phyloP scores from a whole-genome alignment of 257 asterid species.

The Fraxinus americana region DNA sequence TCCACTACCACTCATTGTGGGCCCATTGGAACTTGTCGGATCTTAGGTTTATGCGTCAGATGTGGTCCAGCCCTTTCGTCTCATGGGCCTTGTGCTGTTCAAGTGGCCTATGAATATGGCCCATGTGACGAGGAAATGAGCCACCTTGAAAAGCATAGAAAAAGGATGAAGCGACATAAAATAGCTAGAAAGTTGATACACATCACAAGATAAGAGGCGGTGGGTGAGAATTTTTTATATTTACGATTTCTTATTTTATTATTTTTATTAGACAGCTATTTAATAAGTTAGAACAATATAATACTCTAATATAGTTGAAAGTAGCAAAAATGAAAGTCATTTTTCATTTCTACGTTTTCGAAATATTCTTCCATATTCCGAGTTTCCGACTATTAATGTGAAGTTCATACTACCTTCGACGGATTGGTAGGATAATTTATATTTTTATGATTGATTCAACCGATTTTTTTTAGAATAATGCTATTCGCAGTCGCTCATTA shows the following conservation, averaged over 20 bases:
- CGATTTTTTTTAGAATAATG: too few species aligned
- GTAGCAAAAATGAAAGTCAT: not conserved
- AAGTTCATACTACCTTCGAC: not conserved
- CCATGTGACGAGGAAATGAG: slow-evolving; percentile 31
- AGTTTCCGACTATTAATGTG: not conserved
- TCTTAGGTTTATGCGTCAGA: slow-evolving; percentile 26
- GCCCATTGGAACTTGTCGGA: slow-evolving; percentile 31
- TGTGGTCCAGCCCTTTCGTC: slow-evolving; percentile 29
- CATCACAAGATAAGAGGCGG: not conserved
- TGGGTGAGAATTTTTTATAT: not conserved
- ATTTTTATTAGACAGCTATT: slow-evolving; percentile 21
- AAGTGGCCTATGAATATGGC: slow-evolving; percentile 15
- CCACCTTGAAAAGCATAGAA: slow-evolving; percentile 19
- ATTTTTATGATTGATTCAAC: not conserved
- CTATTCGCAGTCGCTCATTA: too few species aligned
- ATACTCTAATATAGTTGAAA: not conserved
- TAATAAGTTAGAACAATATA: slow-evolving; percentile 15
- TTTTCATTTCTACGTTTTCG: not conserved
- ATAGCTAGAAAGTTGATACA: not conserved
- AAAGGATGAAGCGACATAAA: not conserved
- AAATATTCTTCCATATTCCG: not conserved
- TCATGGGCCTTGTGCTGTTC: slow-evolving; percentile 23
- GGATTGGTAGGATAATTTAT: not conserved
- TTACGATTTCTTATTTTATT: not conserved
- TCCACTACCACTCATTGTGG: not conserved